Base-by-base conservation (phyloP, 2,329 filamentous ascomycete genomes). In the Colletotrichum sp. region DNA sequence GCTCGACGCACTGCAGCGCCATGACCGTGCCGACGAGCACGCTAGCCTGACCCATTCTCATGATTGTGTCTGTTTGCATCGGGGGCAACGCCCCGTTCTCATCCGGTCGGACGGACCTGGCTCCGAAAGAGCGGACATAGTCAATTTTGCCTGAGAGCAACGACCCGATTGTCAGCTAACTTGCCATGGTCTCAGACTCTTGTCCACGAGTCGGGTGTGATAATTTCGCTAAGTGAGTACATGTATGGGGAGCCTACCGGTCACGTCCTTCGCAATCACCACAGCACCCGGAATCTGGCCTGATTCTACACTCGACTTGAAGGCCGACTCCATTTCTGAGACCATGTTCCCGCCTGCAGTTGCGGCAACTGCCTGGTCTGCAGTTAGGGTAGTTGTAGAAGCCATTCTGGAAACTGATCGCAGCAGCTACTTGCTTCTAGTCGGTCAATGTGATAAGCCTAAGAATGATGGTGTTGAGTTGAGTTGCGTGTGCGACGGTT, bases 1-100 rank as follows among this genome's bases (percentile, higher is more conserved):
- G 84, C 39, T 92, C 90, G 4, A 92, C 88, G 65, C 88, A 87
- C 75, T 91, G 88, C 26, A 92, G 79, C 1, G 86, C 86, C 6
- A 90, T 87, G 66, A 92, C 86, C 2, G 86, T 85, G 4, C 89
- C 86, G 67, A 90, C 75, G 8, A 92, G 81, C 76, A 88, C 88
- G 52, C 82, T 85, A 2, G 81, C 83, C 8, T 84, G 86, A 2
- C 83, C 84, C 0, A 86, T 72, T 65, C 74, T 84, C 15, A 86
- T 62, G 12, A 85, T 80, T 52, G 84, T 83, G 73, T 86, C 85
- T 28, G 34, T 39, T n/a, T 55, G 34, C 57, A 71, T 71, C 2
- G 84, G 77, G 48, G 81, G 80, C n/a, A 85, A 84, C 1, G 72
- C 60, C 84, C 87, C 36, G 48, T 24, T 44, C 52, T 72, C 69